A percentile compares a stretch with the other conserved stretches of the same genome.
These are phyloP conservation scores for Sugiyamaella novakii DNA, from an alignment of 1,139 yeast species.

Conservation along the genomic window DNA sequence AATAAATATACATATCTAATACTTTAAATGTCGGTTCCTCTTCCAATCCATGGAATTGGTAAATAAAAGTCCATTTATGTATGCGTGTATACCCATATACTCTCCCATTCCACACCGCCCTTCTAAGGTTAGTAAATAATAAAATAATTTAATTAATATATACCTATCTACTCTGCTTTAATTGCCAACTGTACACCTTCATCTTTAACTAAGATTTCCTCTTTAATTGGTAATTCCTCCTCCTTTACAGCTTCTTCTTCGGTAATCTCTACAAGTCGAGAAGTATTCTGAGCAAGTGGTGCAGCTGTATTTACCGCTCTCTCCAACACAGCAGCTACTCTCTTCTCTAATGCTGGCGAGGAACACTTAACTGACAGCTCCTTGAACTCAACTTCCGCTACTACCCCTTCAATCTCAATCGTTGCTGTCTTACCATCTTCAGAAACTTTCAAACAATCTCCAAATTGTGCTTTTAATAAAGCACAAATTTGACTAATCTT, in stretches of 20 bases:
- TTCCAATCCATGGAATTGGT: too few relatives aligned
- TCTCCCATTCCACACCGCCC: too few relatives aligned
- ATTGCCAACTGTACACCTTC: constrained; percentile 3
- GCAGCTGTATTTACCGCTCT: constrained; percentile 82
- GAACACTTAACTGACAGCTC: constrained; percentile 72
- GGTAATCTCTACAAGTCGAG: constrained; percentile 17
- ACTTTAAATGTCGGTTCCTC: too few relatives aligned
- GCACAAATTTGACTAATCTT: constrained; percentile 65
- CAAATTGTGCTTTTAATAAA: constrained; percentile 82
- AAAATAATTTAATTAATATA: constrained; percentile 8
- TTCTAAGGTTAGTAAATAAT: too few relatives aligned
- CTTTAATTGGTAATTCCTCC: too few relatives aligned
- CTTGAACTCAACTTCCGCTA: constrained; percentile 67
- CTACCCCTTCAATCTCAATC: constrained; percentile 69
- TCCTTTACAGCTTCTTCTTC: too few relatives aligned
- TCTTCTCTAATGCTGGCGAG: constrained; percentile 73
- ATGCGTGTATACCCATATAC: too few relatives aligned
- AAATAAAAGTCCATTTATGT: too few relatives aligned
- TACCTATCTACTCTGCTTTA: constrained; percentile 15
- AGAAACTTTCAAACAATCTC: constrained; percentile 60
- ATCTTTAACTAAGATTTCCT: too few relatives aligned
- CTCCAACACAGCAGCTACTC: constrained; percentile 77
- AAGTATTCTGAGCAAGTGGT: constrained; percentile 54
- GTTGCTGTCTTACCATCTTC: constrained; percentile 53
- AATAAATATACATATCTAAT: too few relatives aligned